Base-by-base conservation (phyloP, 2,329 filamentous ascomycete genomes). In the Alternaria sp. region DNA sequence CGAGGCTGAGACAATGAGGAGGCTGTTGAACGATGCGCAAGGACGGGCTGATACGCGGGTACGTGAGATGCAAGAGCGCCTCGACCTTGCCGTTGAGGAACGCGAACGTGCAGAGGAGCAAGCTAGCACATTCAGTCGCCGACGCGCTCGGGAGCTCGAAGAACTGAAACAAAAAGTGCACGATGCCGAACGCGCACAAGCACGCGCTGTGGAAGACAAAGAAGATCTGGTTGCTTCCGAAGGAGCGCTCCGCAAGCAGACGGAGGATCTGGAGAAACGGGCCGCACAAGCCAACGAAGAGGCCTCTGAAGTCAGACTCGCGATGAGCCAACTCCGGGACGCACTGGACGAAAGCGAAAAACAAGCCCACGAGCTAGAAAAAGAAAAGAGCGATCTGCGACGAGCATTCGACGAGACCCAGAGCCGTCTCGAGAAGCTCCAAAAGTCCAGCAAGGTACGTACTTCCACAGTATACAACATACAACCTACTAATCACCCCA, bases 1-100 rank as follows among this genome's bases (percentile, higher is more conserved):
- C 46, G 96, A 99, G 81, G 92, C 90, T 25, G 95, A 98, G 82
- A 97, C 93, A 1, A 98, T 99, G 94, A 89, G 96, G 32, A 86
- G 93, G 52, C 85, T 98, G 63, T 84, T 99, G 12, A 90, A 90
- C 15, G 95, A 98, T 68, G 92, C 94, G 9, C 93, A 98, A 77
- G 88, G 91, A 63, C 87, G 92, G 10, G 90, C 94, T 1, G 94
- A 98, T 68, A 84, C 85, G 63, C 92, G 93, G 74, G 88, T 97
- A 17, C 89, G 93, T 26, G 95, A 98, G 68, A 96, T 97, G 89
- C 91, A 93, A 57, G 89, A 93, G 61, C 89, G 91, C 3, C 90
- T 98, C 86, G 95, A 98, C 73, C 85, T 92, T 1, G 94, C 94
- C 0, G 87, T 97, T n/a, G 94, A 97, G 77, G 96, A 99, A 79